Evolutionary conservation across 192 early-diverging fungal genomes (phyloP), one percentile per base, ranked within the genome.

Genomic region (Radiomyces spectabilis): DNA sequence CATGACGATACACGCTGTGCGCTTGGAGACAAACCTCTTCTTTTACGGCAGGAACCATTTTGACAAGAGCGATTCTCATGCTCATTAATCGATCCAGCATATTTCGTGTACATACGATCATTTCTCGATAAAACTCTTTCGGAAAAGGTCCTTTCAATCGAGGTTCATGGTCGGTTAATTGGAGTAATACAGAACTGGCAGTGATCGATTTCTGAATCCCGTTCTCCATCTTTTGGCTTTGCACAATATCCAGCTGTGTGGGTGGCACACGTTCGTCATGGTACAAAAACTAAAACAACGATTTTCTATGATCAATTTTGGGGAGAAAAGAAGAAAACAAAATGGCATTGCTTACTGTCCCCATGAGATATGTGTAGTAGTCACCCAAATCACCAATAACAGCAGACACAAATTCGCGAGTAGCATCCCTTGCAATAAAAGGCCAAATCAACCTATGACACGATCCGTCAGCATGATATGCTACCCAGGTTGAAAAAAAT

Each of bases 111-210:
- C 80, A 78, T 13, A 69, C 71, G 13, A 85, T 66, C 32, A 91
- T 81, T 16, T 76, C 74, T 32, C 69, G 65, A 56, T 88, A 91
- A 8, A 76, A 67, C 18, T 60, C 68, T 12, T 65, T 68, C 0
- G 88, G 86, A 44, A 86, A 91, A 15, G 76, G 73, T 25, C 83
- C 88, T 62, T 82, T 83, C 26, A 91, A 64, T 26, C 85, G 62
- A 0, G 88, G 88, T 64, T 91, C 88, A 53, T 83, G 78, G 8
- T 59, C 69, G 12, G 88, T 86, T 18, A 86, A 55, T 15, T 57
- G 59, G 16, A 91, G 46, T n/a, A 91, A 66, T 12, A 68, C 53
- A n/a, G 42, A 37, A 10, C 68, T 67, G 29, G 55, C 32, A 49
- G 40, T 54, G 13, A 59, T 61, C 0, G 59, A 51, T 7, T 26